Evolutionary conservation across 441 rosid species (phyloP).

Genomic region (Populus hybrid): DNA sequence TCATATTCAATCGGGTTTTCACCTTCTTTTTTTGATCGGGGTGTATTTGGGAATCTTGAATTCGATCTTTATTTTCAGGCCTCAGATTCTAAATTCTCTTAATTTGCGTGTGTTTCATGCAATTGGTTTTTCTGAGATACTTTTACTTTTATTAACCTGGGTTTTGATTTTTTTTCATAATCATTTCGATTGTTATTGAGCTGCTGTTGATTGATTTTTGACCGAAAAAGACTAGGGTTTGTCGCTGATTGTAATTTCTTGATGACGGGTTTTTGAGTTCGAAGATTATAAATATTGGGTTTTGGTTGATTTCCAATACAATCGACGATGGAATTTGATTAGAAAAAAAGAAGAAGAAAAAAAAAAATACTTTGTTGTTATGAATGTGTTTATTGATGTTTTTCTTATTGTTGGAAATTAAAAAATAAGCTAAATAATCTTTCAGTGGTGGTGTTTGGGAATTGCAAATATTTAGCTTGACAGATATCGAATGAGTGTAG

Average conservation of each 20-base stretch:
- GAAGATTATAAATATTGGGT: constrained; percentile 9
- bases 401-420: too few relatives aligned
- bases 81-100: constrained; percentile 10
- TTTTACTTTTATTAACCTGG: constrained; percentile 3
- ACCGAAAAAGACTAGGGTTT: constrained; percentile 19
- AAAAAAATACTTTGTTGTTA: too few relatives aligned
- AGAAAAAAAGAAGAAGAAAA: not conserved
- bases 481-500: not conserved
- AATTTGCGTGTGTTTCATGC: constrained; percentile 24
- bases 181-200: constrained; percentile 1
- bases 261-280: constrained; percentile 16
- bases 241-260: constrained; percentile 6
- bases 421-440: too few relatives aligned
- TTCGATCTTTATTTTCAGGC: constrained; percentile 24
- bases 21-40: constrained; percentile 39
- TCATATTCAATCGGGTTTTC: not conserved
- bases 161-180: constrained; percentile 8
- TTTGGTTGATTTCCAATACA: constrained; percentile 3
- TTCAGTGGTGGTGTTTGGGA: not conserved
- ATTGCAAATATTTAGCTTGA: not conserved
- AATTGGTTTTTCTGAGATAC: constrained; percentile 16
- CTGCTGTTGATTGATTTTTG: not conserved
- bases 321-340: not conserved
- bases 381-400: too few relatives aligned
- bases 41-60: constrained; percentile 25